Evolutionary conservation across 805 yeast species (phyloP), one percentile per base, ranked within the genome.

Genomic region (Grigorovia transvaalensis): DNA sequence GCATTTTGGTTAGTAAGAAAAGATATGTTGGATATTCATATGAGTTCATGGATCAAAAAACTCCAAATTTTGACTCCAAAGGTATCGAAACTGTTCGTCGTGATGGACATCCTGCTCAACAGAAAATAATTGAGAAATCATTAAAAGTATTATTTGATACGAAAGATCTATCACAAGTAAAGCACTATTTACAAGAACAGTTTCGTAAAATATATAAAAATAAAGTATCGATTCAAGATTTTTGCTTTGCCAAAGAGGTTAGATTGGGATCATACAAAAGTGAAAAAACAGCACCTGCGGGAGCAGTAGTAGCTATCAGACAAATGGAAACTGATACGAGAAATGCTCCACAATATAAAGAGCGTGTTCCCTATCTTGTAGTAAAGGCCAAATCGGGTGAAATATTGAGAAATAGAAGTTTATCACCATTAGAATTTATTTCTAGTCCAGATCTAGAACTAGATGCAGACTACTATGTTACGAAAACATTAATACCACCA

Each of bases 21-120:
- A 66, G 99, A 45, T 93, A 93, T 62, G 96, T 89, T 18, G 99
- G 99, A 0, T 82, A 83, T 63, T 75, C 85, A 44, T 91, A 77
- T 66, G 96, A 86, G 57, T 59, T 64, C 17, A 76, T 74, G 30
- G 68, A 67, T 15, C 89, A 85, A 57, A 56, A 50, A 2, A 69
- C 54, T 7, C 88, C 96, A 0, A 74, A 68, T 38, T 89, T 93
- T 65, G 98, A 93, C 71, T 97, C 99, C 0, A 93, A 93, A 58
- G 99, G 99, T 1, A 89, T 88, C 12, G 99, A 93, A 63, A 93
- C 98, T 0, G 87, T 93, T 0, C 70, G 99, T 56, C 71, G 99
- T 56, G 99, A 93, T 67, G 98, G 98, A 0, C 85, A 90, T 27
- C 95, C 95, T 0, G 96, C 96, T 0, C 95, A 87, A 57, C 95